These are phyloP conservation scores for Didymosphaeria variabile DNA, from an alignment of 2,329 filamentous ascomycete species.

Conservation along the genomic window DNA sequence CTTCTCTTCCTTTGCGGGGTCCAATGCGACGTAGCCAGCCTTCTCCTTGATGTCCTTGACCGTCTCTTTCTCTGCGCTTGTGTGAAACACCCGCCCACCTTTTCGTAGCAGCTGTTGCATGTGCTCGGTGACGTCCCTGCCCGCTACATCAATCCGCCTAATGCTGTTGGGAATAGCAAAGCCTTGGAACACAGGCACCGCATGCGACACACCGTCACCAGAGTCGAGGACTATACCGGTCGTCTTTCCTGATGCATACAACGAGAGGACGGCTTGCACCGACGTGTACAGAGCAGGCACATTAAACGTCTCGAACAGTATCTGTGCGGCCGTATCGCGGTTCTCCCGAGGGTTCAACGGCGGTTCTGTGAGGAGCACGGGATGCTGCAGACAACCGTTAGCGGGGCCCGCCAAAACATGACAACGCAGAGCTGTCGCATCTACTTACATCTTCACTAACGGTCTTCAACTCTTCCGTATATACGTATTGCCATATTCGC, in stretches of 20 bases:
- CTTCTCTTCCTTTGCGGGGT: slow-evolving; percentile 94
- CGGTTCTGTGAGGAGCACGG: slow-evolving; percentile 93
- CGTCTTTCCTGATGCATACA: slow-evolving; percentile 95
- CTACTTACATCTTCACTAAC: slow-evolving; percentile 87
- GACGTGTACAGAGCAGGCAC: slow-evolving; percentile 96
- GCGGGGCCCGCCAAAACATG: neutral
- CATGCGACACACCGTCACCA: slow-evolving; percentile 95
- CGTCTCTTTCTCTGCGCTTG: slow-evolving; percentile 98
- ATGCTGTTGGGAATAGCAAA: slow-evolving; percentile 98
- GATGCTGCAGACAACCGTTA: slow-evolving; percentile 68
- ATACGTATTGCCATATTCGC: slow-evolving; percentile 98
- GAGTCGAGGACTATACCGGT: slow-evolving; percentile 96
- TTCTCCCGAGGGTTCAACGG: slow-evolving; percentile 95
- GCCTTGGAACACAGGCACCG: slow-evolving; percentile 96
- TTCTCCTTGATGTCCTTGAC: slow-evolving; percentile 97
- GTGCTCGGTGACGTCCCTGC: slow-evolving; percentile 94
- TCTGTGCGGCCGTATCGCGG: slow-evolving; percentile 94
- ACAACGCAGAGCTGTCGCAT: neutral
- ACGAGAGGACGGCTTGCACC: slow-evolving; percentile 93
- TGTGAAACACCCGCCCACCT: slow-evolving; percentile 94
- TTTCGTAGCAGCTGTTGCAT: slow-evolving; percentile 91
- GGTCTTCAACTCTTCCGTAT: slow-evolving; percentile 94
- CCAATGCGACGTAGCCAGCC: slow-evolving; percentile 87
- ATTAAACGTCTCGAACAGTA: slow-evolving; percentile 98
- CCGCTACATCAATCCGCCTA: slow-evolving; percentile 93